A percentile compares a stretch with the other conserved stretches of the same genome.
phyloP scores from a whole-genome alignment of 176 grass and related monocot species.

The Luzula sylvatica region DNA sequence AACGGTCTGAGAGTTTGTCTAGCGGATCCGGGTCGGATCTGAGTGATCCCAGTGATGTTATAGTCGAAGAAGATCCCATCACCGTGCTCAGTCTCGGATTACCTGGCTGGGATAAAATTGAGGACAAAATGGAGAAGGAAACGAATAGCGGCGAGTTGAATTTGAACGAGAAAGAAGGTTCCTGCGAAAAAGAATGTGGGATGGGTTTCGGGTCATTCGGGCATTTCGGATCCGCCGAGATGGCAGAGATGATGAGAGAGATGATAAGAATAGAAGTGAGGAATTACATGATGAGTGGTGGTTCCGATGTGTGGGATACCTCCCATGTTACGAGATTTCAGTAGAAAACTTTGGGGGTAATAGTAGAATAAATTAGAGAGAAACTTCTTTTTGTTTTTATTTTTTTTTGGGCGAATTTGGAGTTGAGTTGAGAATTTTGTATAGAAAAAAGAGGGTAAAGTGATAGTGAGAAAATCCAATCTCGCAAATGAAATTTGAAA shows the following conservation, averaged over 20 bases:
- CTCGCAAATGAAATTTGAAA: background rate
- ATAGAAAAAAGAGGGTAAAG: constrained; percentile 11
- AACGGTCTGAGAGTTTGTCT: constrained; percentile 20
- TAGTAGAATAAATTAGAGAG: constrained; percentile 17
- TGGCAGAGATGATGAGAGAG: constrained; percentile 57
- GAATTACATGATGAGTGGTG: constrained; percentile 59
- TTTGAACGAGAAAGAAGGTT: constrained; percentile 34
- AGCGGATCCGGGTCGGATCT: constrained; percentile 42
- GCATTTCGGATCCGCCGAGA: constrained; percentile 26
- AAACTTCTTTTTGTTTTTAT: background rate
- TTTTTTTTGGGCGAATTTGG: constrained; percentile 1
- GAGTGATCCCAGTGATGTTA: constrained; percentile 39
- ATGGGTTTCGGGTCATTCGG: too few species aligned
- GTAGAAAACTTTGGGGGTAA: background rate
- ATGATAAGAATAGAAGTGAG: constrained; percentile 80
- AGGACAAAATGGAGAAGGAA: constrained; percentile 19
- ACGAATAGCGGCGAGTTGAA: constrained; percentile 37
- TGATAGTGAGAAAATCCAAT: constrained; percentile 7
- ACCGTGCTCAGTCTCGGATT: constrained; percentile 74
- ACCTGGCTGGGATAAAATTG: constrained; percentile 31
- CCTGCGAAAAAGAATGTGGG: background rate
- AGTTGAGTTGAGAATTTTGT: constrained; percentile 6
- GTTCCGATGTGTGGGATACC: constrained; percentile 19
- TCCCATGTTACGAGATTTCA: background rate
- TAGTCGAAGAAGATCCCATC: constrained; percentile 36